These are phyloP conservation scores for Solanum phureja DNA, from an alignment of 257 asterid genomes.

Conservation along the genomic window DNA sequence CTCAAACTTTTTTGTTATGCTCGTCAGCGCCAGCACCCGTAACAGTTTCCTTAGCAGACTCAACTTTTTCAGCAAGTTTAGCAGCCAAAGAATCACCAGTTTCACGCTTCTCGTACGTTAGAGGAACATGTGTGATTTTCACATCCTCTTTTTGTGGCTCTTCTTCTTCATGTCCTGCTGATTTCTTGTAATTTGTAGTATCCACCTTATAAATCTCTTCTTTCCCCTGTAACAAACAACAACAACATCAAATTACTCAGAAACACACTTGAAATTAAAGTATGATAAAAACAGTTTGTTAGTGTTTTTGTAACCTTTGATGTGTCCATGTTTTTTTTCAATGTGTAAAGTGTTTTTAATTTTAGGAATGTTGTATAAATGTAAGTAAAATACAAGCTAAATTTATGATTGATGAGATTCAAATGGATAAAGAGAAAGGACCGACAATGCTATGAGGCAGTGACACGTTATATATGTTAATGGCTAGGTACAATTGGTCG, in stretches of 20 bases:
- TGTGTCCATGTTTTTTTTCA: slow-evolving; percentile 1
- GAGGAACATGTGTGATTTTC: slow-evolving; percentile 23
- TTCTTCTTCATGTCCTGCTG: slow-evolving; percentile 22
- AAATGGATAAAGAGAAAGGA: not conserved
- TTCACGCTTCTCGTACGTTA: slow-evolving; percentile 4
- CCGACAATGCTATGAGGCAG: not conserved
- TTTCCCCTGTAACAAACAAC: slow-evolving; percentile 11
- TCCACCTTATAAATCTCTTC: slow-evolving; percentile 24
- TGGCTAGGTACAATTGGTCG: not conserved
- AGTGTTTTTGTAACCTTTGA: slow-evolving; percentile 5
- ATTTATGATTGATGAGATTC: not conserved
- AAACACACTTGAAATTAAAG: not conserved
- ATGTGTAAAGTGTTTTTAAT: too few species aligned
- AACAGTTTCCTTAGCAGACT: slow-evolving; percentile 16
- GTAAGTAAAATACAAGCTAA: too few species aligned
- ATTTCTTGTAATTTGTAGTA: slow-evolving; percentile 23
- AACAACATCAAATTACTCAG: not conserved
- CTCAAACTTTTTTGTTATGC: slow-evolving; percentile 4
- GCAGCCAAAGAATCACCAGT: slow-evolving; percentile 3
- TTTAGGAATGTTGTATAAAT: not conserved
- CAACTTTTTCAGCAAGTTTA: slow-evolving; percentile 12
- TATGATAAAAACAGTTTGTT: not conserved
- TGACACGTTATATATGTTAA: not conserved
- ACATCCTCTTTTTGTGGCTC: slow-evolving; percentile 21
- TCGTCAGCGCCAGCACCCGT: not conserved